Evolutionary conservation across 805 yeast genomes (phyloP).

Genomic region (Naumovozyma castellii): DNA sequence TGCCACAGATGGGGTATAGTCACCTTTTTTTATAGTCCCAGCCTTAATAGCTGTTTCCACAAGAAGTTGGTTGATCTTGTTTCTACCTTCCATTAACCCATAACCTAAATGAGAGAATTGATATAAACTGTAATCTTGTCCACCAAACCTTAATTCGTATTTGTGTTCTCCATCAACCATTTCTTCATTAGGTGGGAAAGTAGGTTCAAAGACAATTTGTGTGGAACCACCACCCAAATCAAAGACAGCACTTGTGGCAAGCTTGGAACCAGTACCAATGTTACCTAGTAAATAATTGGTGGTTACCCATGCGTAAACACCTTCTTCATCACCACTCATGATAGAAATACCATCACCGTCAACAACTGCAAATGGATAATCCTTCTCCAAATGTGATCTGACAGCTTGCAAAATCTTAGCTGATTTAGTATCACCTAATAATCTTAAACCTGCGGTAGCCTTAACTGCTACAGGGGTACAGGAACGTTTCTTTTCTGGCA

Average conservation of each 20-base stretch:
- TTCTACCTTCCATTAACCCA: slow-evolving; percentile 91
- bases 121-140: slow-evolving; percentile 68
- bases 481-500: slow-evolving; percentile 60
- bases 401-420: slow-evolving; percentile 67
- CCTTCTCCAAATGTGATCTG: slow-evolving; percentile 57
- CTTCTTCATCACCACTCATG: slow-evolving; percentile 96
- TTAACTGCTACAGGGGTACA: slow-evolving; percentile 95
- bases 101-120: slow-evolving; percentile 94
- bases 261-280: slow-evolving; percentile 65
- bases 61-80: slow-evolving; percentile 61
- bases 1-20: slow-evolving; percentile 35
- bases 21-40: slow-evolving; percentile 32
- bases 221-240: slow-evolving; percentile 99
- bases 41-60: slow-evolving; percentile 41
- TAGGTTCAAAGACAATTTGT: slow-evolving; percentile 96
- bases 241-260: slow-evolving; percentile 91
- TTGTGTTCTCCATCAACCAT: slow-evolving; percentile 86
- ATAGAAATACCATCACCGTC: slow-evolving; percentile 78
- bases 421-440: slow-evolving; percentile 70
- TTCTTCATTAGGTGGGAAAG: slow-evolving; percentile 47
- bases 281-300: slow-evolving; percentile 88
- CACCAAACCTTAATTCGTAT: slow-evolving; percentile 71
- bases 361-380: slow-evolving; percentile 90
- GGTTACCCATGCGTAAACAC: slow-evolving; percentile 98
- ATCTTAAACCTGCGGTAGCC: slow-evolving; percentile 94